Evolutionary conservation across 805 yeast genomes (phyloP).

Genomic region (Scheffersomyces lignosus): DNA sequence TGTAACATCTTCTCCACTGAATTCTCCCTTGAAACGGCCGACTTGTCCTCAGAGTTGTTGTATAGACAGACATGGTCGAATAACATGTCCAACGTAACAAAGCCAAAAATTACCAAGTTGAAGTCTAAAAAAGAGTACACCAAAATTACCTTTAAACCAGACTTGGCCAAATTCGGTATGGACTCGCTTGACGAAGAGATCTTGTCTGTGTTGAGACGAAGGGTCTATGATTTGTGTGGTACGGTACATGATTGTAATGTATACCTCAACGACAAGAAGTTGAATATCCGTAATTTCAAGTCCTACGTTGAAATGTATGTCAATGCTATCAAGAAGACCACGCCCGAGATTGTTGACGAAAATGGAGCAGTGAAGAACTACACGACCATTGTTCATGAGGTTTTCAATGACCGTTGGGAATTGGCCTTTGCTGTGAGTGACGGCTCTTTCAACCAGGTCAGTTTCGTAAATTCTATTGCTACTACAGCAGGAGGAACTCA

Average conservation of each 20-base stretch:
- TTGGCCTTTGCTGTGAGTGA: slow-evolving; percentile 93
- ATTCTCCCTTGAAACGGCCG: slow-evolving; percentile 87
- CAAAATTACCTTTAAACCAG: slow-evolving; percentile 85
- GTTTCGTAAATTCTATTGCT: slow-evolving; percentile 96
- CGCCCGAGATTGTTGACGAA: slow-evolving; percentile 32
- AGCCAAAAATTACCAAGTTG: slow-evolving; percentile 66
- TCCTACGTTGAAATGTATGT: slow-evolving; percentile 87
- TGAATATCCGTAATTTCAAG: slow-evolving; percentile 76
- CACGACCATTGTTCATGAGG: slow-evolving; percentile 68
- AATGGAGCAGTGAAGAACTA: slow-evolving; percentile 35
- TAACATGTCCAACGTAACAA: slow-evolving; percentile 78
- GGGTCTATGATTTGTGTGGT: slow-evolving; percentile 95
- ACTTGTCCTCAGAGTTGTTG: slow-evolving; percentile 55
- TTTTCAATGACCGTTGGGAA: slow-evolving; percentile 90
- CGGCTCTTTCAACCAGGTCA: slow-evolving; percentile 86
- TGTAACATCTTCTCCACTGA: slow-evolving; percentile 94
- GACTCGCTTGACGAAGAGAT: slow-evolving; percentile 78
- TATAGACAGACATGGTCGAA: slow-evolving; percentile 85
- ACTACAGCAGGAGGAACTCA: slow-evolving; percentile 98
- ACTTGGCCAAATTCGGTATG: slow-evolving; percentile 82
- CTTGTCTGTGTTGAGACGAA: slow-evolving; percentile 80
- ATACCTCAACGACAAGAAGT: slow-evolving; percentile 68
- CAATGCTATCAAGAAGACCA: slow-evolving; percentile 62
- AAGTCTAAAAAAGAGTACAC: slow-evolving; percentile 75
- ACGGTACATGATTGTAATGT: slow-evolving; percentile 83